Conservation (phyloP, 495 filamentous ascomycete species). For the Aspergillus cristatus region DNA sequence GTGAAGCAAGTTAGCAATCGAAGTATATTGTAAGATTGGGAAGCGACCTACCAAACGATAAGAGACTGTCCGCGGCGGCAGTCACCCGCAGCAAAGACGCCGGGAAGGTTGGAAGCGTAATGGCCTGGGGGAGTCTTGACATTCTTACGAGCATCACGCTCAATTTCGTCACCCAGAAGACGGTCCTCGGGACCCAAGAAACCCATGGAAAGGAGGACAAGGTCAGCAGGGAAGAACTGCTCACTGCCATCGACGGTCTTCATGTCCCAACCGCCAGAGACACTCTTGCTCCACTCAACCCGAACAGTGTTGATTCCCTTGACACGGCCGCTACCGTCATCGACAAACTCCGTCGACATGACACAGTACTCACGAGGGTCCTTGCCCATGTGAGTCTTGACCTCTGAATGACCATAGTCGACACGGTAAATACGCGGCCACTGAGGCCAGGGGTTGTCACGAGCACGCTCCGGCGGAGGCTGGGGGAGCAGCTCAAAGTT, state of each 20-base stretch:
- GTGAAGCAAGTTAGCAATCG: conserved; percentile 9
- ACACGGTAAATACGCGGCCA: conserved; percentile 99
- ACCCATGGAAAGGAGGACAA: conserved; percentile 96
- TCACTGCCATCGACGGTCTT: conserved; percentile 92
- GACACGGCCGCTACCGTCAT: conserved; percentile 80
- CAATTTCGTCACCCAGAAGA: conserved; percentile 74
- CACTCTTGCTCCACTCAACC: conserved; percentile 91
- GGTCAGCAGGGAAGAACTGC: conserved; percentile 95
- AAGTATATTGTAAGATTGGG: no score
- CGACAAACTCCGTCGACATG: conserved; percentile 97
- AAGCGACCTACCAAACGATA: conserved; percentile 97
- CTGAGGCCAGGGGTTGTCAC: conserved; percentile 98
- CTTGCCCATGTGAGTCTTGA: conserved; percentile 94
- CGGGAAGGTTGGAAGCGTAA: conserved; percentile 80
- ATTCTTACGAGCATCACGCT: conserved; percentile 92
- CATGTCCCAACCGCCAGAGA: conserved; percentile 96
- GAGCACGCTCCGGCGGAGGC: conserved; percentile 85
- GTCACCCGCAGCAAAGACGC: conserved; percentile 93
- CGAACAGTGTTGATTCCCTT: conserved; percentile 96
- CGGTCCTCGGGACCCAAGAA: conserved; percentile 95
- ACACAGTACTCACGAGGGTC: conserved; percentile 98
- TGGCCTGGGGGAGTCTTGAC: conserved; percentile 90
- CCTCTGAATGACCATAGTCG: conserved; percentile 95
- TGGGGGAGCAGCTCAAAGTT: conserved; percentile 98
- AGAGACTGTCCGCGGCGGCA: conserved; percentile 93